Base-by-base conservation (phyloP, 108 stramenopile genomes). In the Nannochloropsis granulata region DNA sequence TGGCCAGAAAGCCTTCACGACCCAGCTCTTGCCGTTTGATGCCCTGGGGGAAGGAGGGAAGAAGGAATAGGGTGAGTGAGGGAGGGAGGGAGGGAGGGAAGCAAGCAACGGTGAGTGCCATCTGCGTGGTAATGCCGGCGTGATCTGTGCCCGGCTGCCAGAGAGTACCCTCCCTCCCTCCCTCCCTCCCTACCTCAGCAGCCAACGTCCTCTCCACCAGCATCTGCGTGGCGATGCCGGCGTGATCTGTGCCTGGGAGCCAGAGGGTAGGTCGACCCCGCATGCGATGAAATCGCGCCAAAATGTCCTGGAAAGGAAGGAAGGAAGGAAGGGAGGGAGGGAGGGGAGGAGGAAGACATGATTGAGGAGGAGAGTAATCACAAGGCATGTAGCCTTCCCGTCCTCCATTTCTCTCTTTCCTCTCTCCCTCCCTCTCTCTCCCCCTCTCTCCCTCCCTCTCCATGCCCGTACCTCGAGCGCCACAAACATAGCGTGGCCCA, bases 401-500 rank as follows among this genome's bases (percentile, higher is more conserved):
- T n/a, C n/a, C n/a, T n/a, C n/a, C n/a, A n/a, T n/a, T n/a, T n/a
- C n/a, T n/a, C 19, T 21, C 16, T 7, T 25, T 79, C 2, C 16
- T 21, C 0, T 25, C 7, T 21, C 79, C 16, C 79, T 25, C 25
- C 16, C 14, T 25, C 79, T 0, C 12, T 9, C 79, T 25, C 23
- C 82, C 12, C 0, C 82, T n/a, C n/a, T n/a, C n/a, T n/a, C n/a
- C n/a, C n/a, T n/a, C n/a, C n/a, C n/a, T n/a, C n/a, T n/a, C n/a
- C 0, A 82, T 12, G 13, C 16, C 12, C 21, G 13, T 2, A 87
- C 86, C 86, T 87, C 97, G 79, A 98, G 88, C 16, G 98, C 95
- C 9, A 98, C 96, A 79, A 97, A 97, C 83, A 99, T 96, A 78
- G 98, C 98, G 85, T 99, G 98, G 24, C 98, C 98, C 95, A 99